phyloP scores from a whole-genome alignment of 192 early-diverging fungal species.

The Hyaloraphidium curvatum region DNA sequence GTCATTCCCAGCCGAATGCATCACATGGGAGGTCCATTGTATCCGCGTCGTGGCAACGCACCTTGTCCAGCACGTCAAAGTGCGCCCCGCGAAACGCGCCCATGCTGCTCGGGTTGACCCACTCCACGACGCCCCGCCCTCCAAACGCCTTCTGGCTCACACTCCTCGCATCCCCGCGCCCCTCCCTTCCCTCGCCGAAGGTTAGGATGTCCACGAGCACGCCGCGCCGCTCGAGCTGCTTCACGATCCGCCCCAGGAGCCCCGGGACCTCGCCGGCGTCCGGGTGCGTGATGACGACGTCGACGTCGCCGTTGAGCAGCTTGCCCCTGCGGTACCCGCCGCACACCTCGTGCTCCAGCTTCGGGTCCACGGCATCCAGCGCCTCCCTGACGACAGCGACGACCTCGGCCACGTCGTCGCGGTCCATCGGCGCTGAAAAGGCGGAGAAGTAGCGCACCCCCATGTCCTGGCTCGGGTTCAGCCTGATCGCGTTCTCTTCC shows the following conservation, averaged over 20 bases:
- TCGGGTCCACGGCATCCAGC: constrained; percentile 8
- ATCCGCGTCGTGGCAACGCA: not conserved
- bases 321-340: constrained; percentile 17
- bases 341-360: constrained; percentile 3
- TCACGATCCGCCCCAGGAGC: constrained; percentile 8
- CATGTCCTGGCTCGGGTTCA: not conserved
- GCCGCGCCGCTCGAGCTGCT: not conserved
- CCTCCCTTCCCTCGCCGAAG: not conserved
- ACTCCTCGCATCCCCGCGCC: not conserved
- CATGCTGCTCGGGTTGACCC: not conserved
- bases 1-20: not conserved
- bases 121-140: not conserved
- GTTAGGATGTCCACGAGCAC: not conserved
- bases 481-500: not conserved
- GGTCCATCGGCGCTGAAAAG: constrained; percentile 11
- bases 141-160: not conserved
- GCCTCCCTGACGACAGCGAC: not conserved
- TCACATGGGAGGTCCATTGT: not conserved
- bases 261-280: not conserved
- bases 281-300: constrained; percentile 16
- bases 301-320: constrained; percentile 12
- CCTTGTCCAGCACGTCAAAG: not conserved
- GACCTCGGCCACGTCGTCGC: constrained; percentile 15
- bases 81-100: not conserved
- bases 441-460: not conserved